A percentile compares a stretch with the other conserved stretches of the same genome.
These are phyloP conservation scores for Aureobasidium lini DNA, from an alignment of 2,329 filamentous ascomycete species.

Conservation along the genomic window DNA sequence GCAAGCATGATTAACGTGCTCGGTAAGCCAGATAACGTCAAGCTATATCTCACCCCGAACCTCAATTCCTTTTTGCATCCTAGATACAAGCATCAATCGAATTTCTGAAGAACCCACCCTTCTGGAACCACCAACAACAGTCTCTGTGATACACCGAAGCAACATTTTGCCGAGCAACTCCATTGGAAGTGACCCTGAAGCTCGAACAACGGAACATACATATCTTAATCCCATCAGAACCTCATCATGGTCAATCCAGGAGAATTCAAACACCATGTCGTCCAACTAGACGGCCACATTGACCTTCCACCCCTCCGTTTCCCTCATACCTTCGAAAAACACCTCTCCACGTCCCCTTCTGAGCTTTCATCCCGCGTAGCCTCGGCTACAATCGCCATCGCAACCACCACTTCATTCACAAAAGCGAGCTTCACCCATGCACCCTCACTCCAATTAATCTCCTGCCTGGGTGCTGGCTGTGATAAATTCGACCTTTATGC, in stretches of 20 bases:
- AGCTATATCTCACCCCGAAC: neutral
- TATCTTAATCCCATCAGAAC: neutral
- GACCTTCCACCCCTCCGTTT: constrained; percentile 35
- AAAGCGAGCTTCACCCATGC: constrained; percentile 32
- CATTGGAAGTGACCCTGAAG: neutral
- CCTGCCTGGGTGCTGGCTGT: constrained; percentile 40
- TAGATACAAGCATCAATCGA: no score
- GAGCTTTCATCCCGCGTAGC: constrained; percentile 36
- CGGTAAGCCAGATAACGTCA: neutral
- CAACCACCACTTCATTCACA: constrained; percentile 35
- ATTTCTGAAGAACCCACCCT: no score
- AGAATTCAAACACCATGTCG: constrained; percentile 36
- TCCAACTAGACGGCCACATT: constrained; percentile 41
- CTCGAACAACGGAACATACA: neutral
- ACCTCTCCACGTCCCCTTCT: constrained; percentile 27
- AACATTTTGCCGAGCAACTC: neutral
- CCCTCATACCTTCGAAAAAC: constrained; percentile 35
- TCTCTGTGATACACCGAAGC: no score
- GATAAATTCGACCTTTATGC: constrained; percentile 41
- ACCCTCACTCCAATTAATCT: constrained; percentile 38
- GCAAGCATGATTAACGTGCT: neutral
- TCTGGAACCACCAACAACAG: no score
- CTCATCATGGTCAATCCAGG: neutral
- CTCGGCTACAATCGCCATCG: constrained; percentile 41
- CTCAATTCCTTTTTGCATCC: no score